These are phyloP conservation scores for Geosmithia flava DNA, from an alignment of 2,329 filamentous ascomycete genomes.

Conservation along the genomic window DNA sequence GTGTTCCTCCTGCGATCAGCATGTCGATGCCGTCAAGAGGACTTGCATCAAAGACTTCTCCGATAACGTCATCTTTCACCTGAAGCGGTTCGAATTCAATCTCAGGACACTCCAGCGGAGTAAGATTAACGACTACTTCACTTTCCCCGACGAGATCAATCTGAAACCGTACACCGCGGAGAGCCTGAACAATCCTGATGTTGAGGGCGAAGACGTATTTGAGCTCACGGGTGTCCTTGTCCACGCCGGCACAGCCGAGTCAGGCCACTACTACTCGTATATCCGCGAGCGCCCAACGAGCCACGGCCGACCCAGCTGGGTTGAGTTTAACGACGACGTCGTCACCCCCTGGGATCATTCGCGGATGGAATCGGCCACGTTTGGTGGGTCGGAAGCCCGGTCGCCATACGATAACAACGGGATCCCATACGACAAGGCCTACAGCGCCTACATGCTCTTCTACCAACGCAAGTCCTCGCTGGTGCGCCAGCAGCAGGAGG, in stretches of 20 bases:
- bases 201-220: slow-evolving; percentile 60
- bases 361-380: slow-evolving; percentile 64
- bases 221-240: slow-evolving; percentile 92
- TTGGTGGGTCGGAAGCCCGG: slow-evolving; percentile 56
- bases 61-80: slow-evolving; percentile 87
- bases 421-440: slow-evolving; percentile 50
- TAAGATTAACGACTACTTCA: slow-evolving; percentile 94
- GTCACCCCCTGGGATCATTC: slow-evolving; percentile 65
- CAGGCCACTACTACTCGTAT: slow-evolving; percentile 95
- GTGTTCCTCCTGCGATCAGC: slow-evolving; percentile 76
- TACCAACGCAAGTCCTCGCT: slow-evolving; percentile 72
- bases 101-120: slow-evolving; percentile 63
- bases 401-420: slow-evolving; percentile 30
- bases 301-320: slow-evolving; percentile 46
- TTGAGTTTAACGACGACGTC: slow-evolving; percentile 89
- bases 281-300: slow-evolving; percentile 64
- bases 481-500: slow-evolving; percentile 31
- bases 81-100: slow-evolving; percentile 82
- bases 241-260: slow-evolving; percentile 84
- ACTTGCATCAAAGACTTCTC: slow-evolving; percentile 88
- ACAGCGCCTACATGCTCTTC: slow-evolving; percentile 96
- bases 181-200: slow-evolving; percentile 53
- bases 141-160: slow-evolving; percentile 73
- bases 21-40: slow-evolving; percentile 87
- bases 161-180: slow-evolving; percentile 87